Base-by-base conservation (phyloP, 495 filamentous ascomycete genomes). In the Xylaria cubensis region DNA sequence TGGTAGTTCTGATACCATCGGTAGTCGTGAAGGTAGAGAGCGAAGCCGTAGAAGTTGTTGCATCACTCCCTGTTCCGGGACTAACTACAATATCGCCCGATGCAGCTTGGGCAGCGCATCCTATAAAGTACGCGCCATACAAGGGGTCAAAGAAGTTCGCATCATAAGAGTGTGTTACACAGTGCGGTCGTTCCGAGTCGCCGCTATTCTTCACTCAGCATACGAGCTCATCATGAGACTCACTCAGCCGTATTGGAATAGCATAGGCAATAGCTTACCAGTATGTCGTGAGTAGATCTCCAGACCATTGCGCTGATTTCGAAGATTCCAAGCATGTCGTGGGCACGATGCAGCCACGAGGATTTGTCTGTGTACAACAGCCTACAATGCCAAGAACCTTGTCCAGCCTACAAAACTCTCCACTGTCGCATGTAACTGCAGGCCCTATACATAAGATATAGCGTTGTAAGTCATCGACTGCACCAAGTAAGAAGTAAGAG, bases 161-260 rank as follows among this genome's bases (percentile, higher is more conserved):
- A 36, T 76, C 59, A 51, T 79, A 79, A 26, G 77, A 66, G 59
- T 76, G 77, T 1, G 77, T 79, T 53, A 79, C 74, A 67, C 77
- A 79, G 44, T 65, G 76, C 3, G 77, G 76, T 0, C 42, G 67
- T 19, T 68, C 41, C n/a, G 66, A 65, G 19, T 76, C 61, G 41
- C 65, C 58, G 56, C 77, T 79, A 64, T 67, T 26, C 63, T 70
- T 61, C 69, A 17, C 41, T 79, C 72, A 75, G 77, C 32, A 50
- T 62, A 41, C 48, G 36, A 13, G 26, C 58, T 42, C n/a, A 72
- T n/a, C 36, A 46, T 46, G 36, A 29, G 26, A 29, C 26, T 29
- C 26, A 29, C 41, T 12, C 21, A 41, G 48, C 50, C 29, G 61
- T 44, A 12, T 34, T 53, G 46, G 24, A 53, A 26, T 10, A 51